Evolutionary conservation across 2,329 filamentous ascomycete species (phyloP).

Genomic region (Diplocarpon rosae): DNA sequence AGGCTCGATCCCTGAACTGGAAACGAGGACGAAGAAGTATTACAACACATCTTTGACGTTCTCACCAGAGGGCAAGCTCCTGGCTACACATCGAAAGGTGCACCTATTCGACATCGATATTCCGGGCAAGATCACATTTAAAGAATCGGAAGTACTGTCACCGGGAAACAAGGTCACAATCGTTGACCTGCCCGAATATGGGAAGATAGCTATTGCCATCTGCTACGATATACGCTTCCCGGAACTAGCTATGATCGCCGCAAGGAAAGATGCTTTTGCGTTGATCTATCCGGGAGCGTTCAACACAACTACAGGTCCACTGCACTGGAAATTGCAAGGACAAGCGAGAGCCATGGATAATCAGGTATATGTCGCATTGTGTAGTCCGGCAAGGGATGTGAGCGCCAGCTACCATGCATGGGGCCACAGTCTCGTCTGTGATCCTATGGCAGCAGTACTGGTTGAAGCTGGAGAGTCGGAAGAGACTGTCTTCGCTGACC

Average conservation of each 20-base stretch:
- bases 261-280: slow-evolving; percentile 74
- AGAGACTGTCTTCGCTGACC: slow-evolving; percentile 61
- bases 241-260: slow-evolving; percentile 81
- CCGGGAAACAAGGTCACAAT: slow-evolving; percentile 79
- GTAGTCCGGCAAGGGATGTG: slow-evolving; percentile 78
- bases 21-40: slow-evolving; percentile 51
- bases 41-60: slow-evolving; percentile 92
- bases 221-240: slow-evolving; percentile 98
- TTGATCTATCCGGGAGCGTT: slow-evolving; percentile 95
- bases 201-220: slow-evolving; percentile 77
- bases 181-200: slow-evolving; percentile 79
- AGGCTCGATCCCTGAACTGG: slow-evolving; percentile 83
- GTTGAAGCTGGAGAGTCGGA: slow-evolving; percentile 69
- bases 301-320: slow-evolving; percentile 81
- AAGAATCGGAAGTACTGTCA: slow-evolving; percentile 78
- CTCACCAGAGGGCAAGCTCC: slow-evolving; percentile 60
- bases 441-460: slow-evolving; percentile 78
- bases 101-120: slow-evolving; percentile 98
- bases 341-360: slow-evolving; percentile 84
- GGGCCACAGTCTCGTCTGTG: slow-evolving; percentile 81
- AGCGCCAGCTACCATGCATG: slow-evolving; percentile 73
- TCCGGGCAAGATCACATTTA: slow-evolving; percentile 85
- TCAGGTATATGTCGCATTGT: slow-evolving; percentile 86
- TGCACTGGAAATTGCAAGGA: slow-evolving; percentile 83
- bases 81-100: slow-evolving; percentile 86